Evolutionary conservation across 768 basidiomycete species (phyloP).

Genomic region (Boletus sensibilis): DNA sequence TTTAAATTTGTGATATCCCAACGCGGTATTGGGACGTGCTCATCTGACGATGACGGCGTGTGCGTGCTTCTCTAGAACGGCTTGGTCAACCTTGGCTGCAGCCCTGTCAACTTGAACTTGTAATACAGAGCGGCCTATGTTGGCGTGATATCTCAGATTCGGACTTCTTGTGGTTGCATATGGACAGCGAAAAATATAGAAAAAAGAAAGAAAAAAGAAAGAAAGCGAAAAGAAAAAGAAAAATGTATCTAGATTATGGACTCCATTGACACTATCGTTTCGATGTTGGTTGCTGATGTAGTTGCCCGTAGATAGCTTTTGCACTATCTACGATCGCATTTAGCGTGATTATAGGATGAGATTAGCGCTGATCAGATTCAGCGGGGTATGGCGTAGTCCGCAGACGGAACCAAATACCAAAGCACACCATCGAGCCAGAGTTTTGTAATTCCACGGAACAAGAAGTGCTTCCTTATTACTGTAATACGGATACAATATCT

Average conservation of each 20-base stretch:
- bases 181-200: not conserved
- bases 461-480: not conserved
- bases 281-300: not conserved
- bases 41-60: not conserved
- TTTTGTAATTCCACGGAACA: not conserved
- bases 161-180: constrained; percentile 1
- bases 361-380: not conserved
- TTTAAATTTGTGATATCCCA: no score
- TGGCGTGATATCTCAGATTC: not conserved
- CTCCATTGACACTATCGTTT: not conserved
- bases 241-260: not conserved
- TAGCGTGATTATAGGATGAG: not conserved
- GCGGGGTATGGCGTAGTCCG: not conserved
- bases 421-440: not conserved
- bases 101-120: constrained; percentile 1
- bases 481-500: constrained; percentile 14
- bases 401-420: not conserved
- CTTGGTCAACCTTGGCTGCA: constrained; percentile 3
- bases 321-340: not conserved
- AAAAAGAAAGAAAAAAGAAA: not conserved
- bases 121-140: not conserved
- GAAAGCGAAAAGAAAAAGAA: not conserved
- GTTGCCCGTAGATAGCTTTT: not conserved
- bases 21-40: not conserved
- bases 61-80: constrained; percentile 1